Base-by-base conservation (phyloP, 1,284 basidiomycete genomes). In the Trichosporon sp. region DNA sequence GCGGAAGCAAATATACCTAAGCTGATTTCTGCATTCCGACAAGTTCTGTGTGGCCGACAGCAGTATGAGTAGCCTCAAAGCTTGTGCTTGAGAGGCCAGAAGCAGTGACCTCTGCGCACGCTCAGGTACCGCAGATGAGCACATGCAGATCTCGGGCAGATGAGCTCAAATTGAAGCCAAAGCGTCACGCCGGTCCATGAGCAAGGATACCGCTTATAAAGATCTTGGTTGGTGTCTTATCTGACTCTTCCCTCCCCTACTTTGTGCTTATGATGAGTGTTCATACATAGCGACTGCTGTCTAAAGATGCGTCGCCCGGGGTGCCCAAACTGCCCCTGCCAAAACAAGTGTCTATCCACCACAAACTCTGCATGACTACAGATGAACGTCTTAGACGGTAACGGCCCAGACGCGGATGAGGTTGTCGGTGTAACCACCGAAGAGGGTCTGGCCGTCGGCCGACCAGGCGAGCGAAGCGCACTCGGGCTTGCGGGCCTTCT, bases 401-500 rank as follows among this genome's bases (percentile, higher is more conserved):
- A 95, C 92, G 77, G 87, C 88, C 92, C 92, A 95, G 80, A 95
- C 91, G 74, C 92, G 90, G 82, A 95, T 87, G 72, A 87, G 84
- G 84, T 93, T 89, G 82, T 95, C 92, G 63, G 90, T 90, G 86
- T 92, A 95, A 68, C 95, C 95, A 81, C 90, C 92, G 80, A 96
- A 98, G 71, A 99, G 86, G 63, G 93, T 96, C 84, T 95, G 92
- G 69, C 95, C 95, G 81, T 98, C 95, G 66, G 95, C 89, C 66
- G 94, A 97, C 96, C 96, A 99, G 71, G 96, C 92, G 75, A 99
- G 92, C 63, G 95, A 98, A 63, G 95, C 90, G 82, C 92, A 95
- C 84, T 98, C 92, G 56, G 96, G 95, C 76, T 92, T 90, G 76
- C 88, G 87, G 60, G 89, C 86, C 73, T 89, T 88, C 73, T 89